phyloP scores from a whole-genome alignment of 2,329 filamentous ascomycete genomes.

The Triangularia verruculosa region DNA sequence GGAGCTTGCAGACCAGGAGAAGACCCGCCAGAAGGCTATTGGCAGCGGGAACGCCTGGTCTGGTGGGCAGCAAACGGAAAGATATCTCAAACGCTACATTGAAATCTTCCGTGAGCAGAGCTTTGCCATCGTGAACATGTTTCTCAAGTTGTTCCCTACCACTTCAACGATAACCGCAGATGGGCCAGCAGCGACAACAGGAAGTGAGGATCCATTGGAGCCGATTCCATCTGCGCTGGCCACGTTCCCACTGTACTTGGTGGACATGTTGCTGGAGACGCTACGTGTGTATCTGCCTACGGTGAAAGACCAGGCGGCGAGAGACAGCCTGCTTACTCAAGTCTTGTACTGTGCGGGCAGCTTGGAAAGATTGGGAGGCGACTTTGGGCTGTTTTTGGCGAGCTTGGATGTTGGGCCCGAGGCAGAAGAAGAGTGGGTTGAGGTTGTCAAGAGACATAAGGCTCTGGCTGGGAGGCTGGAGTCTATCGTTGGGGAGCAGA shows the following conservation, averaged over 20 bases:
- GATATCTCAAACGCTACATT: slow-evolving; percentile 91
- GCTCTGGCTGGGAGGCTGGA: slow-evolving; percentile 78
- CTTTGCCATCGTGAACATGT: slow-evolving; percentile 93
- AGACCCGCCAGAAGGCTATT: slow-evolving; percentile 43
- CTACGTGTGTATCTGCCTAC: slow-evolving; percentile 75
- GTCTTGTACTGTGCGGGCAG: slow-evolving; percentile 92
- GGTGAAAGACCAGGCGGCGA: slow-evolving; percentile 71
- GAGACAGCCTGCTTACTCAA: slow-evolving; percentile 88
- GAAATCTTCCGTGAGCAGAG: slow-evolving; percentile 98
- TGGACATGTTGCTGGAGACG: slow-evolving; percentile 76
- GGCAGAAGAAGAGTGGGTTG: slow-evolving; percentile 73
- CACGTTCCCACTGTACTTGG: slow-evolving; percentile 80
- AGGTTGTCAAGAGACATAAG: slow-evolving; percentile 83
- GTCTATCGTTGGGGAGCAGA: slow-evolving; percentile 58
- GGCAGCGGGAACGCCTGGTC: slow-evolving; percentile 49
- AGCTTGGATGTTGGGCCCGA: slow-evolving; percentile 46
- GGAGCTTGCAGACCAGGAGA: slow-evolving; percentile 87
- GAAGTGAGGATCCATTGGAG: slow-evolving; percentile 36
- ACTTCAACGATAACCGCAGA: slow-evolving; percentile 33
- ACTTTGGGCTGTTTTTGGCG: slow-evolving; percentile 87
- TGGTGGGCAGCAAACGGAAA: slow-evolving; percentile 86
- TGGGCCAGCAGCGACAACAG: slow-evolving; percentile 18
- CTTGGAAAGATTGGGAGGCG: slow-evolving; percentile 81
- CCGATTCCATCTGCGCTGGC: slow-evolving; percentile 72
- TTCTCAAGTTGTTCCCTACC: slow-evolving; percentile 79